A percentile compares a stretch with the other conserved stretches of the same genome.
These are phyloP conservation scores for Fusarium concolor DNA, from an alignment of 2,329 filamentous ascomycete genomes.

Conservation along the genomic window DNA sequence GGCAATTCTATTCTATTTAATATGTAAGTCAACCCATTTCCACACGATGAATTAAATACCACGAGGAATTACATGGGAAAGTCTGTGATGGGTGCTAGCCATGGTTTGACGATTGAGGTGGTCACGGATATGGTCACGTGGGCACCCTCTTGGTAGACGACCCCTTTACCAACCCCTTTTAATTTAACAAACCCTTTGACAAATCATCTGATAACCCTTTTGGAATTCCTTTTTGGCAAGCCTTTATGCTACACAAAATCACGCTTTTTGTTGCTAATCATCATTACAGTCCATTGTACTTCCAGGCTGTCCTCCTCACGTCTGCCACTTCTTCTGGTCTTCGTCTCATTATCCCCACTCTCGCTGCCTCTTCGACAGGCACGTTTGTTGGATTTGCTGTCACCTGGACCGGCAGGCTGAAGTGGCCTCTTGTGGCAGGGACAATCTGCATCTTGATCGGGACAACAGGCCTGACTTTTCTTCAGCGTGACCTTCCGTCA, in stretches of 20 bases:
- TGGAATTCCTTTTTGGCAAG: too few species aligned
- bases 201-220: too few species aligned
- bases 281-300: constrained; percentile 72
- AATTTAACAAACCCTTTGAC: too few species aligned
- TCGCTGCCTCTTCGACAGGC: constrained; percentile 66
- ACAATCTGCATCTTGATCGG: constrained; percentile 62
- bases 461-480: constrained; percentile 59
- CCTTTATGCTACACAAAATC: not conserved
- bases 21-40: constrained; percentile 54
- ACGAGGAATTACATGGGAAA: not conserved
- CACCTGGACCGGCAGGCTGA: constrained; percentile 68
- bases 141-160: not conserved
- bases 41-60: too few species aligned
- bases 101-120: not conserved
- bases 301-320: constrained; percentile 78
- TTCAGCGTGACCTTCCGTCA: constrained; percentile 64
- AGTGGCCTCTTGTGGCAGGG: constrained; percentile 68
- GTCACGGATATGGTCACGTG: not conserved
- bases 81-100: not conserved
- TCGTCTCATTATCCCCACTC: constrained; percentile 72
- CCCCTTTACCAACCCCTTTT: not conserved
- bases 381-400: constrained; percentile 72
- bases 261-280: not conserved
- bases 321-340: constrained; percentile 78
- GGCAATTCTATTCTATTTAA: constrained; percentile 70